Percentiles rank a stretch among this genome's conserved stretches.
These are phyloP conservation scores for Ceratobasidium sp. DNA, from an alignment of 1,284 basidiomycete species.

Conservation along the genomic window DNA sequence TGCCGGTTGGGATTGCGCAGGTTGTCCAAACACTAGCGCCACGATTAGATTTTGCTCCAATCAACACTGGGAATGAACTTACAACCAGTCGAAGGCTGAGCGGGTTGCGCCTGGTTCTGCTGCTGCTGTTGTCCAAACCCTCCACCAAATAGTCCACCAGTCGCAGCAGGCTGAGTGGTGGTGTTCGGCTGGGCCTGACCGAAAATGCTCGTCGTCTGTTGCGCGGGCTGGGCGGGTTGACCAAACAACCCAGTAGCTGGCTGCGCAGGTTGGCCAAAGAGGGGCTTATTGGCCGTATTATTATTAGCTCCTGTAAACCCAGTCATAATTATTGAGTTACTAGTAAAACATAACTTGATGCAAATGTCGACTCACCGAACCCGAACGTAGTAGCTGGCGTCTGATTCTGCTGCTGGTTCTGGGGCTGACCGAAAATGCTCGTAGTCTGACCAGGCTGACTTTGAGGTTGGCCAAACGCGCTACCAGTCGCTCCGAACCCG, in stretches of 20 bases:
- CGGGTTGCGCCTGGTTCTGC: slow-evolving; percentile 48
- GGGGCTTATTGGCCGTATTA: slow-evolving; percentile 31
- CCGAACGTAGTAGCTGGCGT: slow-evolving; percentile 44
- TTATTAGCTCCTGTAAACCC: slow-evolving; percentile 36
- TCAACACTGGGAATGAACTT: background rate
- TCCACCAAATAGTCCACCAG: slow-evolving; percentile 55
- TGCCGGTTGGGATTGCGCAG: slow-evolving; percentile 31
- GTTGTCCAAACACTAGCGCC: slow-evolving; percentile 24
- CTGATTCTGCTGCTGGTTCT: slow-evolving; percentile 47
- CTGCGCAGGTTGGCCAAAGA: slow-evolving; percentile 42
- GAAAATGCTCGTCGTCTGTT: slow-evolving; percentile 56
- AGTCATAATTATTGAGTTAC: too few relatives aligned
- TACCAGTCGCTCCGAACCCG: slow-evolving; percentile 41
- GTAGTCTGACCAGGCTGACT: slow-evolving; percentile 41
- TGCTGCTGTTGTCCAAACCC: slow-evolving; percentile 40
- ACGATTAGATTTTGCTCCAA: background rate
- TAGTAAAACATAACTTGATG: background rate
- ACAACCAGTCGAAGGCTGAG: slow-evolving; percentile 38
- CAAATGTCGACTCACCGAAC: slow-evolving; percentile 40
- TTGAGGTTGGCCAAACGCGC: slow-evolving; percentile 45
- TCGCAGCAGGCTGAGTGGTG: slow-evolving; percentile 45
- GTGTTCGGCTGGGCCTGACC: slow-evolving; percentile 49
- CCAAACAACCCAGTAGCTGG: slow-evolving; percentile 39
- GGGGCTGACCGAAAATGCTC: slow-evolving; percentile 50
- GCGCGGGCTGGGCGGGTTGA: slow-evolving; percentile 46